A percentile compares a stretch with the other conserved stretches of the same genome.
These are phyloP conservation scores for Ceratocystis eucalypticola DNA, from an alignment of 2,329 filamentous ascomycete species.

Conservation along the genomic window DNA sequence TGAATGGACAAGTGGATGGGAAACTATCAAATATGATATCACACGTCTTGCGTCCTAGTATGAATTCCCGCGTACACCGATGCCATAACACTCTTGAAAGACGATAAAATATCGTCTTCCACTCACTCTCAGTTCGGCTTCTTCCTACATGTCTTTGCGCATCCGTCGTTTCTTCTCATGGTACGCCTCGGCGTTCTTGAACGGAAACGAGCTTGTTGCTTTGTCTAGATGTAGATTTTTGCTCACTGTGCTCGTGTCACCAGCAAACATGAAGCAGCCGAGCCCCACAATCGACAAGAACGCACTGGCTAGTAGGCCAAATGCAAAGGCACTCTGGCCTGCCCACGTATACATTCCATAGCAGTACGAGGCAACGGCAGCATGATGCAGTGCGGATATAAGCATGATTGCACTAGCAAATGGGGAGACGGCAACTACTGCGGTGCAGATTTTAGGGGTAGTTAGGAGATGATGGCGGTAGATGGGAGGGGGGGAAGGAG, in stretches of 20 bases:
- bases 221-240: constrained; percentile 29
- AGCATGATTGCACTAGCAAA: constrained; percentile 53
- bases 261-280: constrained; percentile 28
- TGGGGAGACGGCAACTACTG: constrained; percentile 34
- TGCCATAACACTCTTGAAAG: not conserved
- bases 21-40: too few species aligned
- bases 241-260: constrained; percentile 29
- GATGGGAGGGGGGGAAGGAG: constrained; percentile 15
- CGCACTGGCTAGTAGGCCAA: constrained; percentile 46
- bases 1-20: too few species aligned
- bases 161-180: constrained; percentile 29
- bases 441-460: constrained; percentile 3
- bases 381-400: constrained; percentile 54
- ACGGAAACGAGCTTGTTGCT: constrained; percentile 30
- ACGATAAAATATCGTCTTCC: too few species aligned
- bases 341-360: constrained; percentile 52
- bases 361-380: constrained; percentile 46
- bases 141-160: constrained; percentile 19
- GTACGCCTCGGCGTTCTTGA: constrained; percentile 29
- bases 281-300: constrained; percentile 43
- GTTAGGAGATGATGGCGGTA: not conserved
- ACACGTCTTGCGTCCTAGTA: not conserved
- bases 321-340: constrained; percentile 43
- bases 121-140: not conserved
- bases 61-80: not conserved